These are phyloP conservation scores for Nadsonia starkeyi-henricii DNA, from an alignment of 1,139 yeast genomes.

Conservation along the genomic window DNA sequence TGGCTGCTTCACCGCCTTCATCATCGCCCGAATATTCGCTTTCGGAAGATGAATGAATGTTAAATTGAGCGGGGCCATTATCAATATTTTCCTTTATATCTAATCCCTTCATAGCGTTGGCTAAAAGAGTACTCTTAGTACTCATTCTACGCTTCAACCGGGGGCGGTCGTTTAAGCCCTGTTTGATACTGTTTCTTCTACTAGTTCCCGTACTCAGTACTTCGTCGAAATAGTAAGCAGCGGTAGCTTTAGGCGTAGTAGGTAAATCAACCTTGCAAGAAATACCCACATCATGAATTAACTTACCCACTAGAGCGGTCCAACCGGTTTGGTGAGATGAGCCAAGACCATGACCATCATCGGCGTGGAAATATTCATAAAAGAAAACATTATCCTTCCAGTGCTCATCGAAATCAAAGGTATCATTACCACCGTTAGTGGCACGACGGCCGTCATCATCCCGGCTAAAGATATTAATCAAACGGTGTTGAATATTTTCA, in stretches of 20 bases:
- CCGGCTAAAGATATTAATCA: constrained; percentile 66
- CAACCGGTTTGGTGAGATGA: constrained; percentile 96
- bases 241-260: constrained; percentile 23
- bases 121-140: neutral
- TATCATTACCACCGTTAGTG: constrained; percentile 53
- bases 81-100: neutral
- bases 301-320: constrained; percentile 89
- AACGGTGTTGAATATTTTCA: constrained; percentile 77
- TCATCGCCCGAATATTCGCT: constrained; percentile 6
- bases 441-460: constrained; percentile 65
- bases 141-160: neutral
- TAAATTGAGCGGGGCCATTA: neutral
- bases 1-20: constrained; percentile 5
- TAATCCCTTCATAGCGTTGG: neutral
- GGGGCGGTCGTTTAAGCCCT: constrained; percentile 10
- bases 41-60: neutral
- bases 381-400: constrained; percentile 71
- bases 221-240: constrained; percentile 28
- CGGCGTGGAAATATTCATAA: constrained; percentile 89
- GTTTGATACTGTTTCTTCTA: constrained; percentile 13
- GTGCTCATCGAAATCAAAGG: constrained; percentile 52
- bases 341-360: constrained; percentile 88
- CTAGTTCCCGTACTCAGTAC: constrained; percentile 12
- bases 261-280: constrained; percentile 24
- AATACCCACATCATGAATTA: constrained; percentile 84